phyloP scores from a whole-genome alignment of 1,284 basidiomycete genomes.

The Xanthoconium separans region DNA sequence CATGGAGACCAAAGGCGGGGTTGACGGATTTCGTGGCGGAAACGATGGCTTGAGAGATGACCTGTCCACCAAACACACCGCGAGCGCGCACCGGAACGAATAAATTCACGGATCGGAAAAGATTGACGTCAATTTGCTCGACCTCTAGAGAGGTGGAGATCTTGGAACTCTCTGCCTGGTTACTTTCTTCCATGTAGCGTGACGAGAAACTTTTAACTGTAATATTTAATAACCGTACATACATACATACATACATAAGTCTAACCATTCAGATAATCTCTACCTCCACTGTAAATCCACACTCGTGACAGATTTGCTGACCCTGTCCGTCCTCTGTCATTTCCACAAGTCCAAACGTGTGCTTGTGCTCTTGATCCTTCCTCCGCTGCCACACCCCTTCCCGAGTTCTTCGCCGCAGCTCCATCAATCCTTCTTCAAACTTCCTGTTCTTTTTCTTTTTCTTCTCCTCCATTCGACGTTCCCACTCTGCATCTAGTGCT shows the following conservation, averaged over 20 bases:
- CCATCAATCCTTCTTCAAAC: conserved; percentile 83
- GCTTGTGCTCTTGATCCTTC: conserved; percentile 85
- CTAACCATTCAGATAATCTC: conserved; percentile 65
- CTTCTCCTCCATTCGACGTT: conserved; percentile 78
- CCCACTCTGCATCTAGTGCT: conserved; percentile 88
- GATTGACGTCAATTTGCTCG: conserved; percentile 74
- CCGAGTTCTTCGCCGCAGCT: conserved; percentile 81
- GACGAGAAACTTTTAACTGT: too few relatives aligned
- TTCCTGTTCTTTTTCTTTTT: conserved; percentile 92
- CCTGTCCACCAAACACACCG: conserved; percentile 89
- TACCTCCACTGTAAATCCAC: conserved; percentile 85
- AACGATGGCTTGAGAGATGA: conserved; percentile 84
- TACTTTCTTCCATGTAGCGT: conserved; percentile 34
- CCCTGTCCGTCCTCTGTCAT: conserved; percentile 51
- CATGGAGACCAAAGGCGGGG: conserved; percentile 68
- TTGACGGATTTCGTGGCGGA: conserved; percentile 77
- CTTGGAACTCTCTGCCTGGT: conserved; percentile 54
- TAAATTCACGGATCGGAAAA: conserved; percentile 74
- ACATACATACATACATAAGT: neutral
- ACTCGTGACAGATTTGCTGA: conserved; percentile 78
- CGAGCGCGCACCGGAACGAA: conserved; percentile 66
- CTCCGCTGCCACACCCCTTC: conserved; percentile 89
- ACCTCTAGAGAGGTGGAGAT: conserved; percentile 74
- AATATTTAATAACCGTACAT: too few relatives aligned
- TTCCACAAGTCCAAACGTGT: conserved; percentile 70